A percentile compares a stretch with the other conserved stretches of the same genome.
Conservation (phyloP, 1,284 basidiomycete species). For the Hortiboletus rubellus region DNA sequence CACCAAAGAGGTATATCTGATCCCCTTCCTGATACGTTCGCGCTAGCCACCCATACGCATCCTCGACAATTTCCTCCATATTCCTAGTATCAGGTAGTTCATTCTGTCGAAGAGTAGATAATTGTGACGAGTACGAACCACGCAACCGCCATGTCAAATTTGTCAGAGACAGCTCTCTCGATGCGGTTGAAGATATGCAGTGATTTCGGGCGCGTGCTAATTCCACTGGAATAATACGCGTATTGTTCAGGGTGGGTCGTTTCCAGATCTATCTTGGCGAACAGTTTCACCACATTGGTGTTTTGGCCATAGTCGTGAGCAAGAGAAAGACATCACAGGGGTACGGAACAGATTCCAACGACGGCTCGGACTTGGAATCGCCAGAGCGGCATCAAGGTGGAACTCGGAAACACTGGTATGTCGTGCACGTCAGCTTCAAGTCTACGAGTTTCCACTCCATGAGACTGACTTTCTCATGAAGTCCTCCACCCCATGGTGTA, state of each 20-base stretch:
- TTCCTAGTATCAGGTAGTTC: constrained; percentile 14
- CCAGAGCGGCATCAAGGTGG: constrained; percentile 20
- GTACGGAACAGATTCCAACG: constrained; percentile 2
- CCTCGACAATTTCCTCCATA: constrained; percentile 31
- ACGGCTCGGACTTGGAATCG: constrained; percentile 12
- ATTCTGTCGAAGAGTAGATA: background rate
- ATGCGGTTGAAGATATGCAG: constrained; percentile 20
- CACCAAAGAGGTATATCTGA: constrained; percentile 45
- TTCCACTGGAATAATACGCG: constrained; percentile 41
- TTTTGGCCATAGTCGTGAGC: constrained; percentile 28
- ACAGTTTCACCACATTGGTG: constrained; percentile 40
- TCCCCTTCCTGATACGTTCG: constrained; percentile 40
- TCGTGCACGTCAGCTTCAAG: background rate
- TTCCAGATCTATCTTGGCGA: constrained; percentile 28
- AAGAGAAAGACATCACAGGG: background rate
- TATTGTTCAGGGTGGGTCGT: constrained; percentile 20
- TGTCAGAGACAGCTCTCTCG: constrained; percentile 19
- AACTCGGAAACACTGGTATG: constrained; percentile 23
- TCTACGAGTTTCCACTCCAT: background rate
- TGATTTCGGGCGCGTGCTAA: constrained; percentile 37
- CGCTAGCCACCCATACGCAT: constrained; percentile 44
- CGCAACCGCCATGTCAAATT: constrained; percentile 30
- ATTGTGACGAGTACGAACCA: constrained; percentile 19
- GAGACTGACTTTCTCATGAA: constrained; percentile 51
- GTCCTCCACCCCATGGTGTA: constrained; percentile 90